Base-by-base conservation (phyloP, 2,329 filamentous ascomycete genomes). In the Spiromastix sp. region DNA sequence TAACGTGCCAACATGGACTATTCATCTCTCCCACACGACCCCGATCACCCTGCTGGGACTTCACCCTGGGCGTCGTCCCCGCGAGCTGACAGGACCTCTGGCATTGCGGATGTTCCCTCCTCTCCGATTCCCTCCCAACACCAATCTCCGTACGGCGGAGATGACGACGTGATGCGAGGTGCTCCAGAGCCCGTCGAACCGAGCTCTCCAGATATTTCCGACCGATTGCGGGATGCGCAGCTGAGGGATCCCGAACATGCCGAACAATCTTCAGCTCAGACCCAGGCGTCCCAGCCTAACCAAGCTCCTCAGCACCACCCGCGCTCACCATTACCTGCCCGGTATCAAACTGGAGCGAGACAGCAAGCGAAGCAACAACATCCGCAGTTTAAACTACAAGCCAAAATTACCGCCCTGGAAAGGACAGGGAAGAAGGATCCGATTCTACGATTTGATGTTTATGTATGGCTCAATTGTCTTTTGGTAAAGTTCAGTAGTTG, bases 341-440 rank as follows among this genome's bases (percentile, higher is more conserved):
- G 67, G 49, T 70, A 72, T 45, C 66, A 68, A 42, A 56, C 54
- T 10, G 57, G 57, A 33, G 45, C 57, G 34, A 49, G 56, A 39
- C 57, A 58, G 32, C 47, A 52, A 34, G 45, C 52, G 24, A 54
- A 54, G 29, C 60, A 54, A 57, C 64, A 74, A 28, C 72, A 75
- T 36, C 79, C 83, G 18, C 75, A 81, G 42, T 87, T 83, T 61
- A 89, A 85, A 60, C 72, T 98, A 24, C 86, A 94, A 56, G 86
- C 83, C 30, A 98, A 96, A 67, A 86, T 98, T 44, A 95, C 87
- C 1, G 86, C 83, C 2, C 67, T 98, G 31, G 91, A 98, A 64
- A 74, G 91, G 40, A 91, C 84, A 3, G 87, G 87, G 42, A 86
- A 93, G 60, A 98, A 96, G 61, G 91, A 98, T 51, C 86, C 87